Base-by-base conservation (phyloP, 1,284 basidiomycete genomes). In the Porodaedalea pini region DNA sequence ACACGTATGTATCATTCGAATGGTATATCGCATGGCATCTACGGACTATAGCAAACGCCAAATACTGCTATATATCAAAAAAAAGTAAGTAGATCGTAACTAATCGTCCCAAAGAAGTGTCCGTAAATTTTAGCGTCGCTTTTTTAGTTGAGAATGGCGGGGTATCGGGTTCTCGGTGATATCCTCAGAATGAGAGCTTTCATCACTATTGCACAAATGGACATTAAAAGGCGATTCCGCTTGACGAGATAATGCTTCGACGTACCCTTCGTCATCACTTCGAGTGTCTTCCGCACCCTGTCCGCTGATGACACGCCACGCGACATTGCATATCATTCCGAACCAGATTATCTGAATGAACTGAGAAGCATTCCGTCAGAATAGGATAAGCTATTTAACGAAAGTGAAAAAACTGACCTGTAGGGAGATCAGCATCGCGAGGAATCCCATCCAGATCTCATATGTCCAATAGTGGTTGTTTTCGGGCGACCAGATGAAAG, bases 281-380 rank as follows among this genome's bases (percentile, higher is more conserved):
- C 94, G 81, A 23, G 77, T 78, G 67, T 98, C 96, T 47, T 92
- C 86, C 1, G 94, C 95, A 2, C 85, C 87, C 41, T 82, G 72
- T 0, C 91, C 92, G 10, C 76, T 80, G 25, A 96, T 67, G 1
- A 96, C 94, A 25, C 85, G 78, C 68, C 83, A 92, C 8, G 92
- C 91, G 13, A 98, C 82, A 27, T 84, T 81, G 64, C 85, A 82
- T 60, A 95, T 93, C 84, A 90, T 87, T 65, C 77, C 78, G 72
- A 93, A 93, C 95, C 94, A 98, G 43, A 91, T 71, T 15, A 85
- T 74, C 68, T 94, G 86, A 34, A 98, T 69, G 31, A 85, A 67
- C 82, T 93, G 71, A 10, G 11, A 13, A 32, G 23, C 23, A 29
- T 7, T 11, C n/a, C 27, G 15, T n/a, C 25, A 47, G 25, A 6